phyloP scores from a whole-genome alignment of 1,284 basidiomycete genomes.

The Leccinum holopus region DNA sequence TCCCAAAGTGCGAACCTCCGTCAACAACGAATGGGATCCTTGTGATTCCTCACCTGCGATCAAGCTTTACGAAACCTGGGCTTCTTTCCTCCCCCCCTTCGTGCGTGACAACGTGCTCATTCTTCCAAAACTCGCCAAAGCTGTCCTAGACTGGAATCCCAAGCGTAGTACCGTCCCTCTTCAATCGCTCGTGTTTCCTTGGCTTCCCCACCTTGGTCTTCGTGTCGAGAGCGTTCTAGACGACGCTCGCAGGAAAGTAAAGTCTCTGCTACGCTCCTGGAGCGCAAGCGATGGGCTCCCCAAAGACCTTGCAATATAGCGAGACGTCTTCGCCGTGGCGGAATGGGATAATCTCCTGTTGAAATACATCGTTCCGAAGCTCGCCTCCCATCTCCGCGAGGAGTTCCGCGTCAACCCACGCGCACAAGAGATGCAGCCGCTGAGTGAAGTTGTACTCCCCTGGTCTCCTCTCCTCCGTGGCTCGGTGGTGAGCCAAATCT shows the following conservation, averaged over 20 bases:
- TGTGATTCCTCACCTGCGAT: slow-evolving; percentile 73
- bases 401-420: slow-evolving; percentile 88
- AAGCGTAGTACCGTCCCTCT: slow-evolving; percentile 59
- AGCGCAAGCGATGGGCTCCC: slow-evolving; percentile 72
- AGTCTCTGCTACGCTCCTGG: slow-evolving; percentile 80
- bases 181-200: slow-evolving; percentile 89
- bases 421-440: slow-evolving; percentile 81
- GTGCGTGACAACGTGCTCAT: slow-evolving; percentile 93
- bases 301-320: slow-evolving; percentile 74
- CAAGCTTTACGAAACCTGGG: slow-evolving; percentile 87
- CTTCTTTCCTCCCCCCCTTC: slow-evolving; percentile 82
- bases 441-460: slow-evolving; percentile 66
- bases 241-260: slow-evolving; percentile 84
- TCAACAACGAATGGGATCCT: slow-evolving; percentile 94
- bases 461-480: slow-evolving; percentile 78
- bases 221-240: slow-evolving; percentile 78
- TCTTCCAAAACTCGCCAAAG: slow-evolving; percentile 84
- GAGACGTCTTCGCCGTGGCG: slow-evolving; percentile 71
- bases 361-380: slow-evolving; percentile 88
- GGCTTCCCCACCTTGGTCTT: slow-evolving; percentile 86
- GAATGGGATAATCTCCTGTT: slow-evolving; percentile 94
- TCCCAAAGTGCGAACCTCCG: slow-evolving; percentile 84
- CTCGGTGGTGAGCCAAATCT: slow-evolving; percentile 75
- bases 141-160: slow-evolving; percentile 83
- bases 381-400: slow-evolving; percentile 76